Evolutionary conservation across 2,329 filamentous ascomycete genomes (phyloP), one percentile per base, ranked within the genome.

Genomic region (Fusarium camptoceras): DNA sequence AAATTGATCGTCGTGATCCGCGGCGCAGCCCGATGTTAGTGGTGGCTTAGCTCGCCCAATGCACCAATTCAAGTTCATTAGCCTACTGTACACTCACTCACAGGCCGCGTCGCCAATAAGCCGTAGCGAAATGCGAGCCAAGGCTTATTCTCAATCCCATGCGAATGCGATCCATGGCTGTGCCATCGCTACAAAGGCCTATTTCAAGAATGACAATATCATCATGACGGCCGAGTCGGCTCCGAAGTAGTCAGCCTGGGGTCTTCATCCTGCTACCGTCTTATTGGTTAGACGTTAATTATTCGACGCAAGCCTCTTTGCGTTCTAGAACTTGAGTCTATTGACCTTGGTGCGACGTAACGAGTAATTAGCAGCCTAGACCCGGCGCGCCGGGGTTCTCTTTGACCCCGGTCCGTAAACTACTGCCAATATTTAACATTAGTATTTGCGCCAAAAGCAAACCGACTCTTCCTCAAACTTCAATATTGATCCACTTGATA

Each of bases 1-100:
- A 8, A 28, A 34, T 30, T 20, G 58, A 56, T 64, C 60, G 30
- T 6, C 58, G 15, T 30, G 8, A 64, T 64, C 10, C 27, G 20
- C 51, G 22, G 54, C 59, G 44, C 27, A 50, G 37, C 30, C 34
- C 41, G 15, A 44, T 31, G 22, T 37, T 46, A 59, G 46, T 39
- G 24, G 55, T 60, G 63, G 63, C 61, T 66, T 66, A 60, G 63
- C 42, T 55, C 54, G 51, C 27, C 4, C 59, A 59, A 50, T 49
- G 30, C 20, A 24, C 61, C 34, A 39, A 60, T 25, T 59, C 31
- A 4, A 31, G 24, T 41, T 24, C 22, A 34, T 30, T 55, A 47
- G 39, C 27, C 41, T n/a, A 18, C 16, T 28, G n/a, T n/a, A n/a
- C n/a, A n/a, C 34, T 22, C 28, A 34, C 22, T 50, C 7, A 27